Base-by-base conservation (phyloP, 2,329 filamentous ascomycete genomes). In the Ceratocystis eucalypticola region DNA sequence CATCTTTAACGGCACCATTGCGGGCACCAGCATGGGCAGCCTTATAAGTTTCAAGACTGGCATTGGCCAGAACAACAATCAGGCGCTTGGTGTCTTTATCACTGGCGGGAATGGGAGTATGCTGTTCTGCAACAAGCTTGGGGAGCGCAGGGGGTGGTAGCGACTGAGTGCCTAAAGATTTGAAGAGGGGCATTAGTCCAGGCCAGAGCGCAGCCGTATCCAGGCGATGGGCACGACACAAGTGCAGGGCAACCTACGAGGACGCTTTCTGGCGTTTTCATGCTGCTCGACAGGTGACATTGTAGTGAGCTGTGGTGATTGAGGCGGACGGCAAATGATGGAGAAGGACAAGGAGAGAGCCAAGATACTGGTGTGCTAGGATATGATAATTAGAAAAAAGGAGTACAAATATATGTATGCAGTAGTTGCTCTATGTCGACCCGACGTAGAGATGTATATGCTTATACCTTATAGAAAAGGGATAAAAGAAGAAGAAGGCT, bases 1-100 rank as follows among this genome's bases (percentile, higher is more conserved):
- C 93, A 72, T 96, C 92, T 64, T 89, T 85, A 68, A 84, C 83
- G 67, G 82, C 79, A 41, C 85, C 80, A 80, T 75, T 85, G 77
- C 78, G 86, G 76, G 74, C 82, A 75, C 86, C 84, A 68, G 87
- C 86, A 71, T 91, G 86, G 22, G 89, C 88, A 0, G 94, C 89
- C 75, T 95, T 95, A 82, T 96, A 97, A 0, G 94, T 99, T 77
- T 99, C 94, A 71, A 99, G 85, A 73, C 92, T 96, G 69, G 94
- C 94, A 81, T 97, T 96, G 70, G 92, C 96, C 62, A 99, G 84
- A 50, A 99, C 92, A 65, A 99, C 94, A 70, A 99, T 96, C 71
- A 99, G 80, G 67, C 94, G 84, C 76, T 93, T 87, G 15, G 89
- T 88, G 76, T 96, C 88, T 77, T 96, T 96, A 77, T 99, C 94